phyloP scores from a whole-genome alignment of 805 yeast genomes.

The Metschnikowia hibisci region DNA sequence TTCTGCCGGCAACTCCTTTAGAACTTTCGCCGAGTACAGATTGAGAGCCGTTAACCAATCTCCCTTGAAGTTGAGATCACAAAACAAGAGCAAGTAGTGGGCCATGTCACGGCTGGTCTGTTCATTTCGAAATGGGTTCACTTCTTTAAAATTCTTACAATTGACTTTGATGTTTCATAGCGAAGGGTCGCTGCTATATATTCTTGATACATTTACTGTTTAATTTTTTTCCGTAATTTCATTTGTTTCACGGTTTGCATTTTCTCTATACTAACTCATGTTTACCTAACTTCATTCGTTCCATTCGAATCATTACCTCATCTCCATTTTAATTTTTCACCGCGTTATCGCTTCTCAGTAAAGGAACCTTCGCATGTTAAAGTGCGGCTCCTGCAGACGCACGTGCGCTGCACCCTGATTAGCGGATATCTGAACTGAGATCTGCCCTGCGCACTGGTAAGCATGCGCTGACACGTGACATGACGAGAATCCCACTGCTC shows the following conservation, averaged over 20 bases:
- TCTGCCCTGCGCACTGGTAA: not conserved
- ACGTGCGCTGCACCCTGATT: not conserved
- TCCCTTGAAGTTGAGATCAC: conserved; percentile 32
- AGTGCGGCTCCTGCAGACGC: not conserved
- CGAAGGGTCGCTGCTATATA: no score
- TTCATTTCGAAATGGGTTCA: not conserved
- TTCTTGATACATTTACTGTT: no score
- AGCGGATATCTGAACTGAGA: not conserved
- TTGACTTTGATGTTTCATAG: not conserved
- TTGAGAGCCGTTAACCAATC: conserved; percentile 39
- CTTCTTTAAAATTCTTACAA: conserved; percentile 2
- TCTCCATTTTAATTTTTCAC: not conserved
- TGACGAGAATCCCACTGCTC: conserved; percentile 4
- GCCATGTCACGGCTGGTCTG: not conserved
- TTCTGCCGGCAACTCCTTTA: conserved; percentile 36
- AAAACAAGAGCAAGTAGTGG: conserved; percentile 5
- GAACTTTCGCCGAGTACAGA: conserved; percentile 44
- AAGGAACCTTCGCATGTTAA: not conserved
- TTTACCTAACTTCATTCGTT: no score
- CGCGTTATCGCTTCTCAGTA: no score
- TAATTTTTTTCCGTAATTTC: no score
- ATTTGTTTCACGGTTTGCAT: no score
- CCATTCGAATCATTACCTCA: no score
- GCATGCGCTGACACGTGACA: conserved; percentile 11
- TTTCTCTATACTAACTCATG: no score